phyloP scores from a whole-genome alignment of 1,139 yeast genomes.

The Insectozyma bohioensis region DNA sequence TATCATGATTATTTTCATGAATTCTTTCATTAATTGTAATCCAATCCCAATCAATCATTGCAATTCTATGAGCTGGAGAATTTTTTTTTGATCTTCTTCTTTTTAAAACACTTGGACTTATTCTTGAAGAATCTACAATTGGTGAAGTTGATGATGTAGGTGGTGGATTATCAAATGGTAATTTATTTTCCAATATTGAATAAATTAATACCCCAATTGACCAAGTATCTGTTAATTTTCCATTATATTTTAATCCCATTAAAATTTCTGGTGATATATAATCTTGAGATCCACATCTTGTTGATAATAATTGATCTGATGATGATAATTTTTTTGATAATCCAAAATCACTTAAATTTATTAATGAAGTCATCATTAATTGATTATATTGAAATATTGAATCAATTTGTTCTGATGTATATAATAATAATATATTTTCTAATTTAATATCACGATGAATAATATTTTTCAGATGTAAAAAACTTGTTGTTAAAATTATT shows the following conservation, averaged over 20 bases:
- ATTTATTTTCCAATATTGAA: constrained; percentile 74
- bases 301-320: constrained; percentile 61
- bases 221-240: constrained; percentile 90
- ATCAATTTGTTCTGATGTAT: constrained; percentile 18
- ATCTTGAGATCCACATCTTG: constrained; percentile 95
- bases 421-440: constrained; percentile 69
- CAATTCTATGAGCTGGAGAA: constrained; percentile 83
- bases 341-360: constrained; percentile 85
- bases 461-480: constrained; percentile 63
- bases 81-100: constrained; percentile 50
- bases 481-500: constrained; percentile 64
- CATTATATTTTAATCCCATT: constrained; percentile 89
- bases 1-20: constrained; percentile 9
- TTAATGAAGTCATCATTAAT: constrained; percentile 26
- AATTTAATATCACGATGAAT: constrained; percentile 88
- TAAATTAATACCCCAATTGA: constrained; percentile 89
- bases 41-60: constrained; percentile 94
- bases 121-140: constrained; percentile 16
- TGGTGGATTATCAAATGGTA: constrained; percentile 69
- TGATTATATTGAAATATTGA: constrained; percentile 8
- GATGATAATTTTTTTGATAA: constrained; percentile 67
- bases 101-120: constrained; percentile 47
- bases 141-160: constrained; percentile 16
- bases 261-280: constrained; percentile 91
- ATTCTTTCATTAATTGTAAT: constrained; percentile 25